These are phyloP conservation scores for Warburgia ugandensis DNA, from an alignment of 164 flowering plant genomes.

Conservation along the genomic window DNA sequence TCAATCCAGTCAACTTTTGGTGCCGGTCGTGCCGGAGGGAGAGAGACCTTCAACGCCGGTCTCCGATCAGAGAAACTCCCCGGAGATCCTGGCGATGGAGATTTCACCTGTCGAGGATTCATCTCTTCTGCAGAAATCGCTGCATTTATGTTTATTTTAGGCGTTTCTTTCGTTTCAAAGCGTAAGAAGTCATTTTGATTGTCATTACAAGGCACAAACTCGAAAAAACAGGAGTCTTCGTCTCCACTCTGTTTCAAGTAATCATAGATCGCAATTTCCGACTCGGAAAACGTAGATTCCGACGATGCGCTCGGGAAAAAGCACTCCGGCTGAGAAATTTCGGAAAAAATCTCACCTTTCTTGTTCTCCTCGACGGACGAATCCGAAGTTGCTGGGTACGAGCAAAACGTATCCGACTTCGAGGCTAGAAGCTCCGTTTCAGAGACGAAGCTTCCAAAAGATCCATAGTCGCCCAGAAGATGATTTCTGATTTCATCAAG, in stretches of 20 bases:
- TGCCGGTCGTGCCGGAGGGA: constrained; percentile 7
- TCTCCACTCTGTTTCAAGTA: not conserved
- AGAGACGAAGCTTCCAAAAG: too few species aligned
- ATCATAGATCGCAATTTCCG: not conserved
- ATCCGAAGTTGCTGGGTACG: too few species aligned
- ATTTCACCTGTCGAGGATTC: not conserved
- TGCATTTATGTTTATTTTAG: too few species aligned
- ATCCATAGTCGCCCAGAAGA: constrained; percentile 30
- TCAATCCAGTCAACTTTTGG: constrained; percentile 9
- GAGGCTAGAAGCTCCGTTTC: too few species aligned
- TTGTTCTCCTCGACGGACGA: too few species aligned
- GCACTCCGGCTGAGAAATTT: too few species aligned
- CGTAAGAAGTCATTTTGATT: not conserved
- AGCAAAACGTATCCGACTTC: too few species aligned
- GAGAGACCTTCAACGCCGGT: constrained; percentile 19
- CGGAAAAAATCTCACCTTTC: too few species aligned
- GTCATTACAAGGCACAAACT: not conserved
- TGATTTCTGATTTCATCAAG: constrained; percentile 30
- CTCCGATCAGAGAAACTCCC: constrained; percentile 16
- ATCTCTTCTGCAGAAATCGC: too few species aligned
- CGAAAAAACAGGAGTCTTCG: not conserved
- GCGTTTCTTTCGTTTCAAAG: too few species aligned
- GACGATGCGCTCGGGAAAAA: too few species aligned
- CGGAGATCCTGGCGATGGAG: not conserved
- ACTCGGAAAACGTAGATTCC: too few species aligned